Conservation (phyloP, 495 filamentous ascomycete species). For the Talaromyces adpressus region DNA sequence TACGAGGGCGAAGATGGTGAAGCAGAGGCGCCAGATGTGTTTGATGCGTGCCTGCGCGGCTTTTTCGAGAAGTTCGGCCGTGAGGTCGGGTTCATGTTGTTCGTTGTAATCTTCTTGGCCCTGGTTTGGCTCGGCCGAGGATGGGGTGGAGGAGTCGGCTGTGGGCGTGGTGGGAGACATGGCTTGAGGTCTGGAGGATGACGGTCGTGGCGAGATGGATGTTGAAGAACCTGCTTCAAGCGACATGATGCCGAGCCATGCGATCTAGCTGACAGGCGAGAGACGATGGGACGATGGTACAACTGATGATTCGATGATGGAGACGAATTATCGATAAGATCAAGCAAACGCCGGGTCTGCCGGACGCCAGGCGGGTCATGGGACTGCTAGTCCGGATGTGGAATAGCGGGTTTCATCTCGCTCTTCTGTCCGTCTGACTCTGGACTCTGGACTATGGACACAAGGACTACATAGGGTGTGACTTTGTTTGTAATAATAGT, state of each 20-base stretch:
- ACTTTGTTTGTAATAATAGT: too few species aligned
- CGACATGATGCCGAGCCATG: background rate
- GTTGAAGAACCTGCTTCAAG: constrained; percentile 6
- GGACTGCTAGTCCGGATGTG: background rate
- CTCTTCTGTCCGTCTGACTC: background rate
- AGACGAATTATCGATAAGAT: background rate
- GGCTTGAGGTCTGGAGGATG: background rate
- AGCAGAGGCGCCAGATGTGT: constrained; percentile 6
- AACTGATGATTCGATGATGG: background rate
- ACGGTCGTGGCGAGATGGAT: background rate
- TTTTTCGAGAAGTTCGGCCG: background rate
- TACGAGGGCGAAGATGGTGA: constrained; percentile 6
- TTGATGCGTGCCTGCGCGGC: background rate
- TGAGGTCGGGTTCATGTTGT: background rate
- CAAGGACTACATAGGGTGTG: background rate
- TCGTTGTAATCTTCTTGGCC: background rate
- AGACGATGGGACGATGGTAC: background rate
- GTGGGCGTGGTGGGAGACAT: background rate
- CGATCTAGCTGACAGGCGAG: background rate
- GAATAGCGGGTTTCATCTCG: background rate
- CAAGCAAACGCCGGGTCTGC: background rate
- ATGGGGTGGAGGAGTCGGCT: background rate
- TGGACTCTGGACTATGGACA: background rate
- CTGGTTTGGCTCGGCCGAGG: background rate
- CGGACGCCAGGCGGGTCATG: background rate